A percentile compares a stretch with the other conserved stretches of the same genome.
Conservation (phyloP, 805 yeast species). For the Candida takata region DNA sequence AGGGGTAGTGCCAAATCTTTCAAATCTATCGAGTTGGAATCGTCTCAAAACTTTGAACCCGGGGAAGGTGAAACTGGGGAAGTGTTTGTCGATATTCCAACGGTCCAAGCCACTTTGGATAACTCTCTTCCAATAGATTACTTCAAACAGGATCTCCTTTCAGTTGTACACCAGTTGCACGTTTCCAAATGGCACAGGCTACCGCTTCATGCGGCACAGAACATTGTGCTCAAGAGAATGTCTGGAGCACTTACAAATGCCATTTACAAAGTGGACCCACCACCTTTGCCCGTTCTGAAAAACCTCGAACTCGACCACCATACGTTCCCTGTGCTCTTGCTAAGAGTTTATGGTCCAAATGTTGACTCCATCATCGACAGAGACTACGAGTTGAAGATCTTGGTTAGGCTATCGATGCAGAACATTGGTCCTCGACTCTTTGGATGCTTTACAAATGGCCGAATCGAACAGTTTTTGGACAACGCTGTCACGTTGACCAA, state of each 20-base stretch:
- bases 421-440: constrained; percentile 83
- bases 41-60: constrained; percentile 5
- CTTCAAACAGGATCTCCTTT: constrained; percentile 72
- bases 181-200: constrained; percentile 73
- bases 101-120: constrained; percentile 56
- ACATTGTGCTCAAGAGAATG: constrained; percentile 56
- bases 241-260: constrained; percentile 93
- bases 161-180: constrained; percentile 52
- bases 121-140: constrained; percentile 76
- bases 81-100: constrained; percentile 31
- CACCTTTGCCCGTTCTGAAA: constrained; percentile 28
- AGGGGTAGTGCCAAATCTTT: constrained; percentile 9
- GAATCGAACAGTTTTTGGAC: constrained; percentile 88
- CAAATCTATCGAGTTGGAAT: constrained; percentile 7
- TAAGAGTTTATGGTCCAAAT: constrained; percentile 85
- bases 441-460: constrained; percentile 88
- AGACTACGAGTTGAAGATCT: constrained; percentile 64
- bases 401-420: constrained; percentile 65
- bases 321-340: constrained; percentile 53
- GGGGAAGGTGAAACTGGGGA: background rate
- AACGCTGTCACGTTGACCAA: constrained; percentile 74
- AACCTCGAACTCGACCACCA: constrained; percentile 28
- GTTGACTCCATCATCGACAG: constrained; percentile 84
- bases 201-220: constrained; percentile 28
- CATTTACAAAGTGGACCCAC: constrained; percentile 69